Evolutionary conservation across 169 alveolate genomes (phyloP).

Genomic region (Perkinsus olseni): DNA sequence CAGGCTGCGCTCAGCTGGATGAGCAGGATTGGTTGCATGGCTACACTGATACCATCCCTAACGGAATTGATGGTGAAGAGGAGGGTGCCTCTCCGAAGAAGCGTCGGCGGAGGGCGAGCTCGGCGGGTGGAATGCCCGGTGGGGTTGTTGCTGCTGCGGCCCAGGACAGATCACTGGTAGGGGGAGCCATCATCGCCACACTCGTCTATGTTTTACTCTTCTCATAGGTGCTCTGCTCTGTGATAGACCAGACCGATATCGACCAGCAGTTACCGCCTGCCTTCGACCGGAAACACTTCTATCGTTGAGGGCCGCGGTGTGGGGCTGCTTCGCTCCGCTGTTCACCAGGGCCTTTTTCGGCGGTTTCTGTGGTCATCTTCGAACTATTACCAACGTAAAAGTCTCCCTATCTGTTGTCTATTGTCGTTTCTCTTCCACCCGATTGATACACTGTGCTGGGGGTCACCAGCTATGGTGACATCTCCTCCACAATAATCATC

Average conservation of each 20-base stretch:
- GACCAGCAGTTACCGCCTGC: neutral
- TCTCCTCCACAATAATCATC: too few species aligned
- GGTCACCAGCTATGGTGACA: too few species aligned
- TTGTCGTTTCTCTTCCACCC: too few species aligned
- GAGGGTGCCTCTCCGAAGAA: neutral
- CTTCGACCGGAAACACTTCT: neutral
- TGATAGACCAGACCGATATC: neutral
- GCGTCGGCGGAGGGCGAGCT: neutral
- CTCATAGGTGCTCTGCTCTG: neutral
- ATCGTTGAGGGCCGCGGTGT: neutral
- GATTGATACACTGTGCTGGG: too few species aligned
- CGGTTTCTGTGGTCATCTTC: too few species aligned
- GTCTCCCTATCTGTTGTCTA: neutral
- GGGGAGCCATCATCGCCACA: neutral
- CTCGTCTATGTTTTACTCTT: neutral
- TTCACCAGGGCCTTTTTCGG: neutral
- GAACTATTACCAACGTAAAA: neutral
- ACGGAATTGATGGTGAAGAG: neutral
- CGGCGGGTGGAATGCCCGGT: neutral
- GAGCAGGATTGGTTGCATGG: neutral
- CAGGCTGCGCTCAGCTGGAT: neutral
- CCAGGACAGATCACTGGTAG: neutral
- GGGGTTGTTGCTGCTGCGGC: neutral
- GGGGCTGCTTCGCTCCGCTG: neutral
- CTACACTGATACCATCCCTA: neutral